A percentile compares a stretch with the other conserved stretches of the same genome.
Evolutionary conservation across 306 rosid genomes (phyloP).

Genomic region (Cicer chorassanicum): DNA sequence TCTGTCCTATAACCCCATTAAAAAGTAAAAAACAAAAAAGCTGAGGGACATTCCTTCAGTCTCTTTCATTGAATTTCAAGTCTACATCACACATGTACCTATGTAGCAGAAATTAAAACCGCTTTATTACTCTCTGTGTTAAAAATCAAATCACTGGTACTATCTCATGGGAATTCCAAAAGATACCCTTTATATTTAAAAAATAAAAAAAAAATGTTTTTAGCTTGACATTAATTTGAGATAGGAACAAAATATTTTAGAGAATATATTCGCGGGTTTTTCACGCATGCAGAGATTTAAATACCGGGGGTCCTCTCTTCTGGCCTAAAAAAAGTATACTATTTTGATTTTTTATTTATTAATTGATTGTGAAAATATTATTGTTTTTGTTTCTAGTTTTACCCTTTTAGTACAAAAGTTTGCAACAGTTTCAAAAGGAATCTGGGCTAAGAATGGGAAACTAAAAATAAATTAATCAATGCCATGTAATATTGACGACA

Average conservation of each 20-base stretch:
- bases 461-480: neutral
- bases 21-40: slow-evolving; percentile 38
- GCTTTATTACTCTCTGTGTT: slow-evolving; percentile 38
- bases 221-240: slow-evolving; percentile 31
- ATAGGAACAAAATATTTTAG: slow-evolving; percentile 31
- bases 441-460: slow-evolving; percentile 17
- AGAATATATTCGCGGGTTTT: slow-evolving; percentile 29
- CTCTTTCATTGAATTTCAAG: slow-evolving; percentile 50
- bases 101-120: slow-evolving; percentile 29
- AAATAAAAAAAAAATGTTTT: neutral
- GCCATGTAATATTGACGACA: neutral
- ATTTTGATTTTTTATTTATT: neutral
- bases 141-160: slow-evolving; percentile 23
- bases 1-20: slow-evolving; percentile 15
- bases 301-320: slow-evolving; percentile 23
- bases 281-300: slow-evolving; percentile 33
- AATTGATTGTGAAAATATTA: slow-evolving; percentile 2
- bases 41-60: slow-evolving; percentile 54
- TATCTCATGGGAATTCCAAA: slow-evolving; percentile 43
- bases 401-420: slow-evolving; percentile 4
- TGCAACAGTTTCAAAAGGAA: slow-evolving; percentile 13
- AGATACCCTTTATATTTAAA: slow-evolving; percentile 33
- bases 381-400: slow-evolving; percentile 8
- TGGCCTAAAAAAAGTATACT: neutral
- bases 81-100: slow-evolving; percentile 53